Evolutionary conservation across 768 basidiomycete genomes (phyloP).

Genomic region (Russula abietina): DNA sequence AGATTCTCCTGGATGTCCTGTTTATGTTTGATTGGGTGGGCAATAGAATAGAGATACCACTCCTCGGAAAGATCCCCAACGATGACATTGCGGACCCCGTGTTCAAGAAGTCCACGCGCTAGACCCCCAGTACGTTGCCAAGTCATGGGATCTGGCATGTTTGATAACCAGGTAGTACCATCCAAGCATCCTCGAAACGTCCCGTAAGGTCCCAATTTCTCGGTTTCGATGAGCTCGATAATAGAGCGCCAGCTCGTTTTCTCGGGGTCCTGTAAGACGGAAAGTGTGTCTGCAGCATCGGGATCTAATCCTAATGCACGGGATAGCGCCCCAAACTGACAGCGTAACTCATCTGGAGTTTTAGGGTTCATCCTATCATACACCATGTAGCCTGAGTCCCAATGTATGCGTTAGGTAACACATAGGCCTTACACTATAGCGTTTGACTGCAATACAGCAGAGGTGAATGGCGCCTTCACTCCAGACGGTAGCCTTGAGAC

Average conservation of each 20-base stretch:
- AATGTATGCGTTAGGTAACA: background rate
- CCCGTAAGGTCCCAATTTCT: constrained; percentile 46
- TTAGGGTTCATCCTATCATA: constrained; percentile 47
- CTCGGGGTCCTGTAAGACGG: constrained; percentile 43
- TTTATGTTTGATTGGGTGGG: constrained; percentile 48
- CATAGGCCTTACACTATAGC: constrained; percentile 50
- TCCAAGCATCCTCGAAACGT: constrained; percentile 68
- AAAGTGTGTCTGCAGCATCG: constrained; percentile 42
- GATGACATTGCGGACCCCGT: constrained; percentile 55
- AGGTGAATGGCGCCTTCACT: constrained; percentile 54
- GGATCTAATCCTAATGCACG: constrained; percentile 51
- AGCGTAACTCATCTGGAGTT: constrained; percentile 49
- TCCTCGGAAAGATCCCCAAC: constrained; percentile 70
- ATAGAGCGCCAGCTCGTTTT: constrained; percentile 47
- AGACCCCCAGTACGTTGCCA: constrained; percentile 63
- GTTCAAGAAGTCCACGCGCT: constrained; percentile 45
- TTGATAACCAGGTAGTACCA: constrained; percentile 49
- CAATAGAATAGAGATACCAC: constrained; percentile 73
- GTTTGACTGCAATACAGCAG: constrained; percentile 67
- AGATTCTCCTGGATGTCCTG: constrained; percentile 54
- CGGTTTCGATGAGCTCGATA: constrained; percentile 53
- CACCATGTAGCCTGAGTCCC: constrained; percentile 25
- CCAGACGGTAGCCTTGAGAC: constrained; percentile 56
- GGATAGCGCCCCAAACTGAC: constrained; percentile 62
- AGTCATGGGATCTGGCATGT: constrained; percentile 51